phyloP scores from a whole-genome alignment of 306 rosid genomes.

The Sicyos edulis region DNA sequence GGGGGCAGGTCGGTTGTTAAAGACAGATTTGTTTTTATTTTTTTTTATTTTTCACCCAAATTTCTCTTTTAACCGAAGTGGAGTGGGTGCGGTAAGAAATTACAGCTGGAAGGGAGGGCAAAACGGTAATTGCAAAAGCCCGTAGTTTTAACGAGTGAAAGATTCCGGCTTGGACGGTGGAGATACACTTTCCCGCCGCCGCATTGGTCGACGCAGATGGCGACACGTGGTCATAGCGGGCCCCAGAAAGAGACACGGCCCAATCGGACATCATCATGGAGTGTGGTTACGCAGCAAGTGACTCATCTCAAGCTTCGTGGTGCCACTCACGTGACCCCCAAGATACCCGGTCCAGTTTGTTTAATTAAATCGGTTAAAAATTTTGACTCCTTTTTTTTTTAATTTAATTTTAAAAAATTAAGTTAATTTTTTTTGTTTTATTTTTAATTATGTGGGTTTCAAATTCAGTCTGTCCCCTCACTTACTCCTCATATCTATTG shows the following conservation, averaged over 20 bases:
- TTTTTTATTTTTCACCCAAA: background rate
- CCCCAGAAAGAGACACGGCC: conserved; percentile 24
- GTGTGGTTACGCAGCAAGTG: conserved; percentile 32
- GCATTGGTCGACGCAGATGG: conserved; percentile 29
- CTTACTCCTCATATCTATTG: background rate
- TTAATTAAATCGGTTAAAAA: conserved; percentile 36
- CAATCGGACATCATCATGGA: conserved; percentile 23
- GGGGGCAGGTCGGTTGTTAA: background rate
- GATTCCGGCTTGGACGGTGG: conserved; percentile 23
- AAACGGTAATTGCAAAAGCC: background rate
- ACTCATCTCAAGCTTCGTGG: conserved; percentile 32
- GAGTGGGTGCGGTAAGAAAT: background rate
- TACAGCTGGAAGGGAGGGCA: background rate
- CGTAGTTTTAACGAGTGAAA: conserved; percentile 18
- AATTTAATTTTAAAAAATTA: too few species aligned
- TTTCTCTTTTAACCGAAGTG: background rate
- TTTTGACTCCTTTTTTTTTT: conserved; percentile 37
- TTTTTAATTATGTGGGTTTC: background rate
- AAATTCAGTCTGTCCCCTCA: conserved; percentile 16
- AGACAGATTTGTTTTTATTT: too few species aligned
- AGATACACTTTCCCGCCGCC: conserved; percentile 33
- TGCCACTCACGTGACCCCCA: conserved; percentile 67
- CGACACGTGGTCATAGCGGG: conserved; percentile 37
- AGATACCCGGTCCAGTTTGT: conserved; percentile 38
- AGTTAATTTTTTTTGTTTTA: too few species aligned